Evolutionary conservation across 2,329 filamentous ascomycete species (phyloP).

Genomic region (Xylaria hypoxylon): DNA sequence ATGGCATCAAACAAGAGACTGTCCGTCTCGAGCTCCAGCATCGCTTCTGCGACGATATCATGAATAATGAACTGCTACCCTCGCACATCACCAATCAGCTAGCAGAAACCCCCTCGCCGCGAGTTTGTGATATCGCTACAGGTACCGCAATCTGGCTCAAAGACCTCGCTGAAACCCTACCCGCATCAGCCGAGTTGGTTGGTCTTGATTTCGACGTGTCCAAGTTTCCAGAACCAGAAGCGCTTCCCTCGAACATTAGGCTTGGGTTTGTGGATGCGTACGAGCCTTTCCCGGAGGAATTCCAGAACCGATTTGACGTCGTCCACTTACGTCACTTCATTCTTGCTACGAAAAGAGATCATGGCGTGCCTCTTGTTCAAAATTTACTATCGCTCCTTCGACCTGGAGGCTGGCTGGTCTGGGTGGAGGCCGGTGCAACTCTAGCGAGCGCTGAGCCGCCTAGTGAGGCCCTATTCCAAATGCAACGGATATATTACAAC

Average conservation of each 20-base stretch:
- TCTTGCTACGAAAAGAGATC: slow-evolving; percentile 20
- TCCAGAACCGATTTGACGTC: slow-evolving; percentile 29
- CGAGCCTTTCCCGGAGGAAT: slow-evolving; percentile 32
- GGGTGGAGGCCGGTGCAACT: slow-evolving; percentile 1
- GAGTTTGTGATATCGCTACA: slow-evolving; percentile 34
- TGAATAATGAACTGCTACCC: slow-evolving; percentile 33
- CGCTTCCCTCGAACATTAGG: slow-evolving; percentile 28
- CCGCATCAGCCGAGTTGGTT: slow-evolving; percentile 33
- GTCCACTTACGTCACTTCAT: slow-evolving; percentile 32
- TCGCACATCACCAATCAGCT: slow-evolving; percentile 22
- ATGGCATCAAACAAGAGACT: slow-evolving; percentile 16
- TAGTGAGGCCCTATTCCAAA: slow-evolving; percentile 16
- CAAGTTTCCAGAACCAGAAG: slow-evolving; percentile 34
- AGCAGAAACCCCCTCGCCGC: slow-evolving; percentile 22
- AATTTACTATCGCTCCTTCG: slow-evolving; percentile 32
- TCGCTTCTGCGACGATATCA: slow-evolving; percentile 27
- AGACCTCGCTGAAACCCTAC: slow-evolving; percentile 31
- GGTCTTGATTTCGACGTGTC: slow-evolving; percentile 36
- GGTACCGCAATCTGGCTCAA: slow-evolving; percentile 37
- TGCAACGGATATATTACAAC: slow-evolving; percentile 25
- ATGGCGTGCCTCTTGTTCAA: slow-evolving; percentile 7
- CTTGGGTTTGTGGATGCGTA: slow-evolving; percentile 30
- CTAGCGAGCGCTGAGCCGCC: slow-evolving; percentile 22
- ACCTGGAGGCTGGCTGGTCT: slow-evolving; percentile 38
- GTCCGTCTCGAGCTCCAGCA: slow-evolving; percentile 32